Percentiles rank a stretch among this genome's conserved stretches.
Conservation (phyloP, 257 asterid species). For the Jacaranda copaia region DNA sequence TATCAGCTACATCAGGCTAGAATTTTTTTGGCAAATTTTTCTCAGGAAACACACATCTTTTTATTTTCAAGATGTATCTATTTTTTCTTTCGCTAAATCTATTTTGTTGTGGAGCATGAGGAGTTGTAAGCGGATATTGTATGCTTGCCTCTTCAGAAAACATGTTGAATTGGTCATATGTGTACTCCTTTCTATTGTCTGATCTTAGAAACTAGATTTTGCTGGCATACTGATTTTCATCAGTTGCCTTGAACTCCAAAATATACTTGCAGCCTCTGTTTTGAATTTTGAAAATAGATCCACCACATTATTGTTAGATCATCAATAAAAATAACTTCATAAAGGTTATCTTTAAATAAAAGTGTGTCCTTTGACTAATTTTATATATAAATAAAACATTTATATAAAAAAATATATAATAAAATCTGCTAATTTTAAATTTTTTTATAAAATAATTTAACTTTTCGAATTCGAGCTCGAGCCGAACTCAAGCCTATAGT, state of each 20-base stretch:
- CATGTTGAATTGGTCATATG: not conserved
- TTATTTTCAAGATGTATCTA: not conserved
- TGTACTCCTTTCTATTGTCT: slow-evolving; percentile 19
- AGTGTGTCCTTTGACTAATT: not conserved
- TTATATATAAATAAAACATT: too few species aligned
- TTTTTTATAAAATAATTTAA: too few species aligned
- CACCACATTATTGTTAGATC: slow-evolving; percentile 15
- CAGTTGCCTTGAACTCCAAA: slow-evolving; percentile 12
- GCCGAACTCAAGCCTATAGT: too few species aligned
- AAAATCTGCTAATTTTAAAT: too few species aligned
- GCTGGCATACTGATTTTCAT: slow-evolving; percentile 1
- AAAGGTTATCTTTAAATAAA: slow-evolving; percentile 7
- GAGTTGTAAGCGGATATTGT: slow-evolving; percentile 23
- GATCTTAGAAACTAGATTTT: slow-evolving; percentile 10
- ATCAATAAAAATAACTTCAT: slow-evolving; percentile 23
- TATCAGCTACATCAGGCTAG: slow-evolving; percentile 10
- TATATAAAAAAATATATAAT: too few species aligned
- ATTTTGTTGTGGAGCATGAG: slow-evolving; percentile 32
- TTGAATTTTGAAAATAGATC: slow-evolving; percentile 30
- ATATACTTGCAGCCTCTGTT: slow-evolving; percentile 6
- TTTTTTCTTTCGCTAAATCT: slow-evolving; percentile 29
- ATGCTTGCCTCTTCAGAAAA: not conserved
- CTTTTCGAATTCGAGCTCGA: too few species aligned
- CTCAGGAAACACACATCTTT: slow-evolving; percentile 12
- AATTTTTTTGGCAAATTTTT: slow-evolving; percentile 22